A percentile compares a stretch with the other conserved stretches of the same genome.
phyloP scores from a whole-genome alignment of 257 asterid species.

The Eucommia ulmoides region DNA sequence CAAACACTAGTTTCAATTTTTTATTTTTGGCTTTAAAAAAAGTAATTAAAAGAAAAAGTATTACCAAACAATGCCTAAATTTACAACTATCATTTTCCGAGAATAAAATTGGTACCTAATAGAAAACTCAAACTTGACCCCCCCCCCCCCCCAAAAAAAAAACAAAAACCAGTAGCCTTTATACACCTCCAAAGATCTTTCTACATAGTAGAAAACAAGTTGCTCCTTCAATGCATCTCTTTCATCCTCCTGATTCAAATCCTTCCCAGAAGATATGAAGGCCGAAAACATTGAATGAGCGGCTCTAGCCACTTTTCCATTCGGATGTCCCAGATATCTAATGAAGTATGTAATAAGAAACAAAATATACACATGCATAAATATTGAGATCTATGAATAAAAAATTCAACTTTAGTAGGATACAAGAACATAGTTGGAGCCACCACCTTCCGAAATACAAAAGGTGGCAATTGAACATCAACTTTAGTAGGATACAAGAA shows the following conservation, averaged over 20 bases:
- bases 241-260: slow-evolving; percentile 45
- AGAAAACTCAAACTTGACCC: too few relatives aligned
- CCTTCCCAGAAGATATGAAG: slow-evolving; percentile 73
- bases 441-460: slow-evolving; percentile 57
- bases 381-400: too few relatives aligned
- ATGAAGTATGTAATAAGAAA: slow-evolving; percentile 27
- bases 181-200: slow-evolving; percentile 77
- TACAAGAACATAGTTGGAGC: slow-evolving; percentile 89
- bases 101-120: too few relatives aligned
- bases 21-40: too few relatives aligned
- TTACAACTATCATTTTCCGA: too few relatives aligned
- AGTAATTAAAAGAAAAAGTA: too few relatives aligned
- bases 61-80: too few relatives aligned
- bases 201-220: slow-evolving; percentile 72
- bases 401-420: too few relatives aligned
- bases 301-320: slow-evolving; percentile 73
- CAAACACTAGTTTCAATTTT: too few relatives aligned
- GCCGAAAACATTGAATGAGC: slow-evolving; percentile 79
- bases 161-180: too few relatives aligned
- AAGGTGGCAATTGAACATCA: too few relatives aligned
- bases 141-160: too few relatives aligned
- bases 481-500: slow-evolving; percentile 98
- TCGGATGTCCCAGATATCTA: slow-evolving; percentile 90
- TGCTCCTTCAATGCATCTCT: slow-evolving; percentile 75
- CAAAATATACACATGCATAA: not conserved